Percentiles rank a stretch among this genome's conserved stretches.
Evolutionary conservation across 805 yeast genomes (phyloP).

Genomic region (Metschnikowia corniflorae): DNA sequence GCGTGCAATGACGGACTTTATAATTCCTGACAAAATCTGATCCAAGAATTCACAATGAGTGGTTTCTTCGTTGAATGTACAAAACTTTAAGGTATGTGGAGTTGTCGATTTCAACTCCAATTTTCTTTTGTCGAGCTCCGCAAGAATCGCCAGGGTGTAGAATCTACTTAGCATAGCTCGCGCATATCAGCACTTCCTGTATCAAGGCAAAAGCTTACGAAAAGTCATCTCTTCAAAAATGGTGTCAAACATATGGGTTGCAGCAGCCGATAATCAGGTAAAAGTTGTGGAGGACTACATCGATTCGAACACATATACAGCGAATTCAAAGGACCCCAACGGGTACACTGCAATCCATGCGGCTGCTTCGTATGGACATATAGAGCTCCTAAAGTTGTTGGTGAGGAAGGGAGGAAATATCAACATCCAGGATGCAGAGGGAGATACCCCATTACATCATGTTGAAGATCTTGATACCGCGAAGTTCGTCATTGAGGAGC

Average conservation of each 20-base stretch:
- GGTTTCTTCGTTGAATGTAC: no score
- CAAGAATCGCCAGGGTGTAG: no score
- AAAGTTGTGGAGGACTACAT: constrained; percentile 56
- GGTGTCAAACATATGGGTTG: constrained; percentile 82
- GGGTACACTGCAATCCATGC: constrained; percentile 98
- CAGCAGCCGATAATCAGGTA: constrained; percentile 81
- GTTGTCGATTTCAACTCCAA: no score
- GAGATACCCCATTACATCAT: constrained; percentile 94
- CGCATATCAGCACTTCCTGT: constrained; percentile 11
- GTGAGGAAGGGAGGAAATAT: constrained; percentile 69
- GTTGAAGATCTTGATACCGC: constrained; percentile 73
- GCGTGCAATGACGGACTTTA: no score
- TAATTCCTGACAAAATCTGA: no score
- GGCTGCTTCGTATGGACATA: constrained; percentile 89
- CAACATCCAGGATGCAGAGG: constrained; percentile 80
- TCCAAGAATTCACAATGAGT: no score
- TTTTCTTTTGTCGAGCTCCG: no score
- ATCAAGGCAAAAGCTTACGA: constrained; percentile 1
- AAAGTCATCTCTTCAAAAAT: no score
- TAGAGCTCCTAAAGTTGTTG: constrained; percentile 58
- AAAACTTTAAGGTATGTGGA: no score
- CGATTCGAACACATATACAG: constrained; percentile 46
- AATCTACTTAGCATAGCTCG: no score
- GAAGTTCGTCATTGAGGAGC: constrained; percentile 58
- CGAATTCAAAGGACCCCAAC: constrained; percentile 81